Conservation (phyloP, 805 yeast genomes). For the Candida silvatica region DNA sequence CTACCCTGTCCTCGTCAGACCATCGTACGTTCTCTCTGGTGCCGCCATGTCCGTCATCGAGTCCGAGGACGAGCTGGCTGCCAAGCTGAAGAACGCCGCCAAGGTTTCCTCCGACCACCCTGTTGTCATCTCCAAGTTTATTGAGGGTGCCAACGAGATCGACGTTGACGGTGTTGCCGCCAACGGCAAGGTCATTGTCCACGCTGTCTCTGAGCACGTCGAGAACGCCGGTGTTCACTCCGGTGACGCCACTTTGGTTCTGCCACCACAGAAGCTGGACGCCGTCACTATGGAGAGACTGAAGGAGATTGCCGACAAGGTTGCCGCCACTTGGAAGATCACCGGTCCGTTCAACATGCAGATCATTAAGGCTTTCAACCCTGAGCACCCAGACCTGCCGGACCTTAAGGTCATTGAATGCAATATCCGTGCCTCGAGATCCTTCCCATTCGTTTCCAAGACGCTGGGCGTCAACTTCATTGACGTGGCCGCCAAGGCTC, state of each 20-base stretch:
- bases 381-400: slow-evolving; percentile 46
- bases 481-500: slow-evolving; percentile 87
- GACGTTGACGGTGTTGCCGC: slow-evolving; percentile 96
- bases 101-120: slow-evolving; percentile 95
- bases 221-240: slow-evolving; percentile 99
- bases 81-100: slow-evolving; percentile 79
- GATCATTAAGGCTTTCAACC: slow-evolving; percentile 70
- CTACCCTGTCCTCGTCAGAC: slow-evolving; percentile 95
- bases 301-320: slow-evolving; percentile 85
- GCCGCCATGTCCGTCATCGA: slow-evolving; percentile 97
- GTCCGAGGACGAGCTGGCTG: slow-evolving; percentile 68
- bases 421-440: slow-evolving; percentile 96
- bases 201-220: slow-evolving; percentile 95
- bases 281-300: slow-evolving; percentile 60
- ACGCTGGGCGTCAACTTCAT: slow-evolving; percentile 93
- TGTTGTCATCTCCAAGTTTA: slow-evolving; percentile 93
- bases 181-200: slow-evolving; percentile 82
- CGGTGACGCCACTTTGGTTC: slow-evolving; percentile 93
- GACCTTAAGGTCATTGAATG: slow-evolving; percentile 95
- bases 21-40: slow-evolving; percentile 94
- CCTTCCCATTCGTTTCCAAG: slow-evolving; percentile 98
- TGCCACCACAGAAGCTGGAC: slow-evolving; percentile 82
- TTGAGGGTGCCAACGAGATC: slow-evolving; percentile 93
- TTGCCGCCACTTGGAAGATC: slow-evolving; percentile 88
- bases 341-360: slow-evolving; percentile 99